Conservation (phyloP, 345 rosid species). For the Mercurialis annua region DNA sequence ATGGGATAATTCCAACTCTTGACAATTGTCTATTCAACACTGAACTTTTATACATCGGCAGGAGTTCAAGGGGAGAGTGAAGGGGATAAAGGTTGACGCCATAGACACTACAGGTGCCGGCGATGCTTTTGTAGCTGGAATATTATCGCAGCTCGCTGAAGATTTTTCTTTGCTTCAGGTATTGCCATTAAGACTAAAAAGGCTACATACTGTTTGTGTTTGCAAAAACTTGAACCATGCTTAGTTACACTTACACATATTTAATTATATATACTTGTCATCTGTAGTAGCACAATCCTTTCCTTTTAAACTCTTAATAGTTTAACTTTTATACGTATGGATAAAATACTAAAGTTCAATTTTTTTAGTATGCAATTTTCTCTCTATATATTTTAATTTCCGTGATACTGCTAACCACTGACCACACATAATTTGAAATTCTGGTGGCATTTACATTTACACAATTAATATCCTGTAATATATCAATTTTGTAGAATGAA, state of each 20-base stretch:
- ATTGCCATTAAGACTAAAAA: slow-evolving; percentile 1
- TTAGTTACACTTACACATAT: background rate
- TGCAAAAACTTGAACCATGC: background rate
- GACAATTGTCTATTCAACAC: background rate
- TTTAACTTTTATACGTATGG: no score
- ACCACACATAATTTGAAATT: no score
- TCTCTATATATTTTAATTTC: background rate
- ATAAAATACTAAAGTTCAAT: no score
- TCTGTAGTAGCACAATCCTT: no score
- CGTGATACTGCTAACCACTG: no score
- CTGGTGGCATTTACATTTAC: no score
- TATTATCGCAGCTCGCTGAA: slow-evolving; percentile 52
- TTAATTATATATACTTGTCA: background rate
- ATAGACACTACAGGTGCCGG: slow-evolving; percentile 98
- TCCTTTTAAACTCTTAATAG: no score
- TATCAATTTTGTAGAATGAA: slow-evolving; percentile 54
- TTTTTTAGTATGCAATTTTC: background rate
- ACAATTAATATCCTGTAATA: no score
- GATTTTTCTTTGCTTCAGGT: slow-evolving; percentile 89
- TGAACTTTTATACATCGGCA: slow-evolving; percentile 21
- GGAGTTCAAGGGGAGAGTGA: slow-evolving; percentile 80
- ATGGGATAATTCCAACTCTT: background rate
- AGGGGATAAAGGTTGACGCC: slow-evolving; percentile 70
- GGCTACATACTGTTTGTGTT: background rate
- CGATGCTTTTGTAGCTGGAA: slow-evolving; percentile 94